Base-by-base conservation (phyloP, 345 rosid genomes). In the Raphanus sativus region DNA sequence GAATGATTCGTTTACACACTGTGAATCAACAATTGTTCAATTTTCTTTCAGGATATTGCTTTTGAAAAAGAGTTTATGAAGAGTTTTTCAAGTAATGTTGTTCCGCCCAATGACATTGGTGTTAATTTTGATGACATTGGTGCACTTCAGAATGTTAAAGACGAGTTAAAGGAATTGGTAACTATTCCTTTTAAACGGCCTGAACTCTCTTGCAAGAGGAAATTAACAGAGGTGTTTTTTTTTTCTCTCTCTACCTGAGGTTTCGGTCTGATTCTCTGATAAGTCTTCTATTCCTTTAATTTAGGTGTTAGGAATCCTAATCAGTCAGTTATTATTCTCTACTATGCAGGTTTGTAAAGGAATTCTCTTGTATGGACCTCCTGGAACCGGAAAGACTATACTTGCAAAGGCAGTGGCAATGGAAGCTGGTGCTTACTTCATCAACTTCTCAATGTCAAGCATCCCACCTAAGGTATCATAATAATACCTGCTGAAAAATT, bases 381-480 rank as follows among this genome's bases (percentile, higher is more conserved):
- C 97, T 73, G 99, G 98, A 67, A 92, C 98, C 28, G 98, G 99
- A 21, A 95, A 92, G 82, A 95, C 99, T 30, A 91, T 95, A 92
- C 91, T 92, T 59, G 98, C 99, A 28, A 95, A 95, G 80, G 97
- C 99, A 8, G 92, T 95, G 65, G 98, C 99, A 69, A 95, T 94
- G n/a, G 99, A 95, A 86, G 97, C 97, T 79, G 97, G 92, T 70
- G 99, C 99, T 45, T 90, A 89, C 80, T 95, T 95, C 78, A 89
- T 95, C 55, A 92, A 90, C 80, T 87, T 92, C 55, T 88, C 97
- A 29, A 87, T 91, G 94, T 94, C 99, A 29, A 94, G 90, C 86
- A 89, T 94, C 75, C 76, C 92, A 26, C 92, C 96, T 5, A 94
- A 94, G 97, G 99, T 94, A 67, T 55, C 66, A n/a, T n/a, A n/a